Percentiles rank a stretch among this genome's conserved stretches.
These are phyloP conservation scores for Vaccinium corymbosum DNA, from an alignment of 148 eudicot species.

Conservation along the genomic window DNA sequence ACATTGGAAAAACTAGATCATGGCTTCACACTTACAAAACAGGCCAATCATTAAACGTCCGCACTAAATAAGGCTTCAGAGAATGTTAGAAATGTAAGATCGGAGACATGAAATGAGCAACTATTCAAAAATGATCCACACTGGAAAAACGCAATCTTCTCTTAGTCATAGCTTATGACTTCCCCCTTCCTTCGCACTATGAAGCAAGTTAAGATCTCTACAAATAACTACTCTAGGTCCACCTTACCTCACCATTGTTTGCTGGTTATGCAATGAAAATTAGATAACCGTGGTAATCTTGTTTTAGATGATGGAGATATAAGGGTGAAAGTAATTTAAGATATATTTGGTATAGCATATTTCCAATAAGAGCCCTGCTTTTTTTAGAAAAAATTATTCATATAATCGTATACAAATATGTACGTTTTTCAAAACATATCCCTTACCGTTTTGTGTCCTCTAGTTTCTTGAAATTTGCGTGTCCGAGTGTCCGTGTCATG, in stretches of 20 bases:
- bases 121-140: not conserved
- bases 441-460: no score
- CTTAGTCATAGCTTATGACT: not conserved
- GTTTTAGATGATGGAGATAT: not conserved
- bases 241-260: not conserved
- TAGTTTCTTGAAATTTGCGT: no score
- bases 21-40: not conserved
- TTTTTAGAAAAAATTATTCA: no score
- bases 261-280: not conserved
- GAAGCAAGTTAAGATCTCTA: not conserved
- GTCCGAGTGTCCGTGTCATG: no score
- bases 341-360: no score
- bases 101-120: not conserved
- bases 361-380: no score
- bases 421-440: no score
- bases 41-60: no score
- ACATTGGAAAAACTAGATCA: not conserved
- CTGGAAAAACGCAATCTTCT: not conserved
- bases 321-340: no score
- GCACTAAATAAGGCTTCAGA: no score
- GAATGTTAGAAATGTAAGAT: no score
- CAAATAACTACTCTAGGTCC: not conserved
- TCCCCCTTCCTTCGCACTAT: not conserved
- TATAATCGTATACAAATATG: no score
- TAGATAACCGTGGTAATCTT: not conserved